Evolutionary conservation across 2,329 filamentous ascomycete genomes (phyloP).

Genomic region (Ophiostoma pallidulum): DNA sequence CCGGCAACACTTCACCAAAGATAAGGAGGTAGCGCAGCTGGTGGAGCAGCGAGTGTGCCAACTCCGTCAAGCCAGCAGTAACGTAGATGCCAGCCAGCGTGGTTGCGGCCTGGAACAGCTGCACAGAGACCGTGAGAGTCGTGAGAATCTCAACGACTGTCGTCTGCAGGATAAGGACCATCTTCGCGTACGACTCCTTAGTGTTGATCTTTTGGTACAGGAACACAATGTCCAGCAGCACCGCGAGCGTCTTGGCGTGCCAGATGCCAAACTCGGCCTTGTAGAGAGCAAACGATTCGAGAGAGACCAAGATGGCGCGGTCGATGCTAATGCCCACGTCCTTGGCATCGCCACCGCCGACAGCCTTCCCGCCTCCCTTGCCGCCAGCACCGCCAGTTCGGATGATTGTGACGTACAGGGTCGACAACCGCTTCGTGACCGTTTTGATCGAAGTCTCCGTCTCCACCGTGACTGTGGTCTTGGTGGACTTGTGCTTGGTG

Average conservation of each 20-base stretch:
- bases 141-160: slow-evolving; percentile 33
- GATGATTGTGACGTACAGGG: slow-evolving; percentile 34
- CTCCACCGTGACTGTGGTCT: slow-evolving; percentile 27
- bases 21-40: slow-evolving; percentile 42
- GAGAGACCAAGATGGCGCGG: slow-evolving; percentile 29
- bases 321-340: slow-evolving; percentile 26
- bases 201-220: slow-evolving; percentile 31
- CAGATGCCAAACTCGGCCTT: slow-evolving; percentile 36
- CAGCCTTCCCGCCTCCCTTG: slow-evolving; percentile 22
- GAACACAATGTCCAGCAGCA: slow-evolving; percentile 33
- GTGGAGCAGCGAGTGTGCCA: slow-evolving; percentile 34
- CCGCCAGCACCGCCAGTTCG: slow-evolving; percentile 29
- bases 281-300: slow-evolving; percentile 33
- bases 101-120: slow-evolving; percentile 39
- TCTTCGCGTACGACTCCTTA: slow-evolving; percentile 28
- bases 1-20: slow-evolving; percentile 30
- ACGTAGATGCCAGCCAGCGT: slow-evolving; percentile 38
- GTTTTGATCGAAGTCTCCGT: slow-evolving; percentile 31
- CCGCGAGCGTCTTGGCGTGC: slow-evolving; percentile 34
- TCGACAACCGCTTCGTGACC: slow-evolving; percentile 40
- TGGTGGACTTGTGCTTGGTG: slow-evolving; percentile 27
- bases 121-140: slow-evolving; percentile 28
- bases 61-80: slow-evolving; percentile 28
- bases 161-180: slow-evolving; percentile 30
- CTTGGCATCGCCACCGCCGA: slow-evolving; percentile 18